Percentiles rank a stretch among this genome's conserved stretches.
Evolutionary conservation across 495 filamentous ascomycete species (phyloP).

Genomic region (Penicillium angulare): DNA sequence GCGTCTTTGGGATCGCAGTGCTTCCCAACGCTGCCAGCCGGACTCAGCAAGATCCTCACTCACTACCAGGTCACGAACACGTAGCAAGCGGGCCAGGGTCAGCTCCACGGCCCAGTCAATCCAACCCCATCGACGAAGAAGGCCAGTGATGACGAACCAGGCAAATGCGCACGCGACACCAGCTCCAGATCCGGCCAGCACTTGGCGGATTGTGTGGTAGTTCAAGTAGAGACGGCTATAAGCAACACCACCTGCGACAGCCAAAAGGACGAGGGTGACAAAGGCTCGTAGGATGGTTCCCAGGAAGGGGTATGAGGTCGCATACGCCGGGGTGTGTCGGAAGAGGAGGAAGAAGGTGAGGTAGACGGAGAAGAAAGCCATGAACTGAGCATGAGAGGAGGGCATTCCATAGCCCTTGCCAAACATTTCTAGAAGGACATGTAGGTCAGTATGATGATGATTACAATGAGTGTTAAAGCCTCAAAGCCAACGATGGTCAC

Average conservation of each 20-base stretch:
- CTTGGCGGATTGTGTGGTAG: constrained; percentile 90
- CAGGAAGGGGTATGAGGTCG: constrained; percentile 40
- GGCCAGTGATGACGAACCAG: constrained; percentile 75
- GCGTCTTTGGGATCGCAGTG: constrained; percentile 36
- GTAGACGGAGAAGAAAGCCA: constrained; percentile 82
- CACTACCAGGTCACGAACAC: constrained; percentile 81
- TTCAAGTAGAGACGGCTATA: constrained; percentile 83
- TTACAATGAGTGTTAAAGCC: neutral
- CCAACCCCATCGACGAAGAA: constrained; percentile 59
- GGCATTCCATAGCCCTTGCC: constrained; percentile 99
- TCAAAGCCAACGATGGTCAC: constrained; percentile 16
- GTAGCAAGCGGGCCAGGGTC: constrained; percentile 59
- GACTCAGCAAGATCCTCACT: constrained; percentile 88
- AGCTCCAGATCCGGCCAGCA: constrained; percentile 72
- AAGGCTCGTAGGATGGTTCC: constrained; percentile 56
- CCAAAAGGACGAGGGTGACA: constrained; percentile 55
- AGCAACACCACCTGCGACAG: constrained; percentile 67
- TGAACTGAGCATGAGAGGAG: constrained; percentile 95
- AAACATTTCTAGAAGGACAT: constrained; percentile 59
- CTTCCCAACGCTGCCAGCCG: constrained; percentile 91
- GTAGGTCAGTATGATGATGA: neutral
- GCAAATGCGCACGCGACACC: constrained; percentile 67
- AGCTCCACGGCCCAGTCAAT: constrained; percentile 72
- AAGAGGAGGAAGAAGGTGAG: constrained; percentile 77
- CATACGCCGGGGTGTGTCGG: constrained; percentile 64